Evolutionary conservation across 1,139 yeast genomes (phyloP), one percentile per base, ranked within the genome.

Genomic region (Casaregolazyma lundiana): DNA sequence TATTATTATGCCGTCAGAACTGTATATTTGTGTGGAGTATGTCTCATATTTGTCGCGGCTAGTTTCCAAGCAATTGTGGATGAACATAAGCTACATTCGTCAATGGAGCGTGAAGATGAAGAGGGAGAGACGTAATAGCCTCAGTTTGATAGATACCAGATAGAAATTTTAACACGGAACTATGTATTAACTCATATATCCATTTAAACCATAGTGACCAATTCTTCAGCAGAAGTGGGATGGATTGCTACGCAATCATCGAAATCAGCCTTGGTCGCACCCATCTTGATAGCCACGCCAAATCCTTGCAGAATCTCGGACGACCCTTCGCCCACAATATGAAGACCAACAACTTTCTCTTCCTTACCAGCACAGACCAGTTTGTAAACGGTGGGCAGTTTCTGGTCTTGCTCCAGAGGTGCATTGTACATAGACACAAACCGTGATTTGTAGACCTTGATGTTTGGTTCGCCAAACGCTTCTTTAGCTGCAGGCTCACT

Each of bases 191-290:
- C 35, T 34, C 17, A 8, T 34, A 34, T n/a, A 34, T 3, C 9
- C 13, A 26, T 46, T 63, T 72, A 84, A 50, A 72, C 76, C 80
- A 92, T 72, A 24, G 99, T 92, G 38, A 92, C 99, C 50, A 92
- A 70, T 70, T 92, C 99, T 71, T 92, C 99, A 38, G 98, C 98
- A 54, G 95, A 81, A 1, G 98, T 90, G 53, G 99, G 99, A 67
- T 92, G 99, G 62, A 92, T 92, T 41, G 99, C 99, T 32, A 92
- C 97, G 70, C 95, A 86, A 64, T 73, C 82, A 68, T 92, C 99
- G 55, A 92, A 90, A 66, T 92, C 97, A 44, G 79, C 79, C 75
- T 92, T 92, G 41, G 98, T 92, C 39, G 98, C 98, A 35, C 98
- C 98, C 72, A 68, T 69, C 71, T 89, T 89, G 56, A 92, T 73